phyloP scores from a whole-genome alignment of 202 grass and related monocot genomes.

The Sporobolus alterniflorus region DNA sequence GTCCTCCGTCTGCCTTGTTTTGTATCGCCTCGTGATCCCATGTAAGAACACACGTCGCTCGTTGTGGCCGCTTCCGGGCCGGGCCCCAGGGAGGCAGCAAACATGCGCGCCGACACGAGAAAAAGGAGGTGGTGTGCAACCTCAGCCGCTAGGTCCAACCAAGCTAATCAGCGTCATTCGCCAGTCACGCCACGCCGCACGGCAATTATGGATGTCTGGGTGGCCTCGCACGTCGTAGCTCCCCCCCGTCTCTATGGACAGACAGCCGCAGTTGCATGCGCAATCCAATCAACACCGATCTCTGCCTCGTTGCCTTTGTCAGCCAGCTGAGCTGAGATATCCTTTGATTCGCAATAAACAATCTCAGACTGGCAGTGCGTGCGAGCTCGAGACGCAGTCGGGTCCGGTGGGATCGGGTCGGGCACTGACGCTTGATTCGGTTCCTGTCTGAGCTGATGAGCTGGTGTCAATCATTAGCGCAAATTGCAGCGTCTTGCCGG shows the following conservation, averaged over 20 bases:
- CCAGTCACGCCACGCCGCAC: not conserved
- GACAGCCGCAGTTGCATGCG: slow-evolving; percentile 4
- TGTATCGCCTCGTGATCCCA: not conserved
- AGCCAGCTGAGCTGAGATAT: not conserved
- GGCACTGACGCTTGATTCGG: not conserved
- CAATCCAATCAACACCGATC: not conserved
- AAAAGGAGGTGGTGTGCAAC: too few relatives aligned
- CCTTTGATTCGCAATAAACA: slow-evolving; percentile 14
- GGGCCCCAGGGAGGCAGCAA: too few relatives aligned
- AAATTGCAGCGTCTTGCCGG: not conserved
- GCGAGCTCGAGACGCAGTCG: not conserved
- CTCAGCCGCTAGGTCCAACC: too few relatives aligned
- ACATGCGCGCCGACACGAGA: too few relatives aligned
- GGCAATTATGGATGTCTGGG: not conserved
- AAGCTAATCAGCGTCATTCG: too few relatives aligned
- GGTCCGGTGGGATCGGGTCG: not conserved
- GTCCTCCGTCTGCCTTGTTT: not conserved
- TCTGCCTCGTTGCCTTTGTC: not conserved
- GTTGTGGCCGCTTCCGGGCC: too few relatives aligned
- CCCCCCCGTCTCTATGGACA: not conserved
- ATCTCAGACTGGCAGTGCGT: not conserved
- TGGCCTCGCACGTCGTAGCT: too few relatives aligned
- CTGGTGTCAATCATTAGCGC: slow-evolving; percentile 24
- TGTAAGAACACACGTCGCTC: too few relatives aligned
- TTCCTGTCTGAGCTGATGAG: slow-evolving; percentile 18